Base-by-base conservation (phyloP, 164 flowering plant species). In the Nelumbo lutea region DNA sequence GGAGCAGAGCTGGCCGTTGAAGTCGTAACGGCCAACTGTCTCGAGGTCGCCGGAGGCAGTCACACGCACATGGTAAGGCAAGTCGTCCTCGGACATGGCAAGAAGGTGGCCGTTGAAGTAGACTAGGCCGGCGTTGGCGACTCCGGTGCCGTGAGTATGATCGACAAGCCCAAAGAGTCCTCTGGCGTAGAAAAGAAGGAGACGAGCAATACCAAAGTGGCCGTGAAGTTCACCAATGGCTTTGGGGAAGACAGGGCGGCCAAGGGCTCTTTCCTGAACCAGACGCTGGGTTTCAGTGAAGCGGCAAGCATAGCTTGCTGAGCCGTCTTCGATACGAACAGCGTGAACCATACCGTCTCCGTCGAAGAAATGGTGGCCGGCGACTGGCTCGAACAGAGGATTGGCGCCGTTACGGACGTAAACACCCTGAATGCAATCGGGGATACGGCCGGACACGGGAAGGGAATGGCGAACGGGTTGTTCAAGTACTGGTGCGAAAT, bases 311-410 rank as follows among this genome's bases (percentile, higher is more conserved):
- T 90, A 93, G 75, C 82, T 82, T 5, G 80, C 98, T 2, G 71
- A 57, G 39, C 91, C 96, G 45, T 77, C 57, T 3, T 62, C 39
- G 52, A 93, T 63, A 9, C 43, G 48, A 1, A 93, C 94, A 3
- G 94, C 88, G 51, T 93, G 98, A 39, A 93, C 75, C 98, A 93
- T 93, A 4, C 98, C 98, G 66, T 93, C 98, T 0, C 98, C 98
- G 74, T 93, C 98, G 68, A 93, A 93, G 53, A 93, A 77, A 70
- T 93, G 98, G 80, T 93, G 98, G 2, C 98, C 98, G 11, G 92
- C 81, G 42, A 76, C 64, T 0, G 97, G 98, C 48, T 84, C 86
- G 75, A 77, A 79, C 38, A 83, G 83, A 1, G 98, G 98, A 75
- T 93, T 93, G 1, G 98, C 97, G 3, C 98, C 98, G 86, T 93